Evolutionary conservation across 2,329 filamentous ascomycete species (phyloP).

Genomic region (Colletotrichum euphorbiae): DNA sequence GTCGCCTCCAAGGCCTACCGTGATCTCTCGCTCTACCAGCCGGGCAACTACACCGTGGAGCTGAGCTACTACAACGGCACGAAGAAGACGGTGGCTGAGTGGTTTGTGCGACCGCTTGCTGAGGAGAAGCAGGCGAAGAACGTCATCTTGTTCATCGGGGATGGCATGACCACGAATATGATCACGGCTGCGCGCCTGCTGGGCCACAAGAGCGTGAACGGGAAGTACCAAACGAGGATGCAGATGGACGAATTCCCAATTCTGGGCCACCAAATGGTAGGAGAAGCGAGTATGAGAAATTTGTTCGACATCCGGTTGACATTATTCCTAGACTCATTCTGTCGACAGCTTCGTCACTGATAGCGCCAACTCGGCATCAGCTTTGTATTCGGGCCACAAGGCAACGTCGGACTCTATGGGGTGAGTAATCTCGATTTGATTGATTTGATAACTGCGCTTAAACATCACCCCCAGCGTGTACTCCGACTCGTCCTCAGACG

Average conservation of each 20-base stretch:
- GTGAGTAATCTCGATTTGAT: slow-evolving; percentile 47
- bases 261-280: slow-evolving; percentile 81
- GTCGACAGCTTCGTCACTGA: slow-evolving; percentile 89
- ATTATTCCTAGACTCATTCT: slow-evolving; percentile 72
- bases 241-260: slow-evolving; percentile 85
- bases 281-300: not conserved
- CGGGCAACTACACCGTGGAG: slow-evolving; percentile 82
- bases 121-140: slow-evolving; percentile 83
- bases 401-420: slow-evolving; percentile 84
- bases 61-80: slow-evolving; percentile 78
- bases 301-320: not conserved
- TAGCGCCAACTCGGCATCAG: slow-evolving; percentile 85
- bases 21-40: slow-evolving; percentile 79
- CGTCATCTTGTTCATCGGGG: slow-evolving; percentile 82
- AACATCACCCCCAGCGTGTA: slow-evolving; percentile 66
- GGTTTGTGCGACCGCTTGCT: slow-evolving; percentile 78
- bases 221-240: slow-evolving; percentile 81
- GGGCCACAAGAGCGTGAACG: slow-evolving; percentile 85
- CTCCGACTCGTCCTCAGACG: slow-evolving; percentile 77
- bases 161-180: slow-evolving; percentile 80
- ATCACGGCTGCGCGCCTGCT: slow-evolving; percentile 82
- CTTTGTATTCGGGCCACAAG: slow-evolving; percentile 86
- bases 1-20: slow-evolving; percentile 85
- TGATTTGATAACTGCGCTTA: not conserved
- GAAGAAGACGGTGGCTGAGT: slow-evolving; percentile 76